Evolutionary conservation across 768 basidiomycete genomes (phyloP).

Genomic region (Russula griseocarnosa): DNA sequence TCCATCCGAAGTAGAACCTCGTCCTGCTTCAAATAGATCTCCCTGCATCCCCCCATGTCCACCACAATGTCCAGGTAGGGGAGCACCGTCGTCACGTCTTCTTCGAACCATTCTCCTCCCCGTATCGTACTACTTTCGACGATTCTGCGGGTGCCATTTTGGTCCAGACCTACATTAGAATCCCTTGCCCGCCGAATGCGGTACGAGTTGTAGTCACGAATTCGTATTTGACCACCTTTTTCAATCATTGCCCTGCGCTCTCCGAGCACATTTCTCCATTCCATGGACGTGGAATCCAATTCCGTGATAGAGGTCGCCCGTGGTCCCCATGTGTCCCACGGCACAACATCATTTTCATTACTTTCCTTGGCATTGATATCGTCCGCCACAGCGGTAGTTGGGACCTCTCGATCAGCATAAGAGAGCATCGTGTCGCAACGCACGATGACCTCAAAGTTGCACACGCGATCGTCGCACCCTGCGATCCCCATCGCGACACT

Average conservation of each 20-base stretch:
- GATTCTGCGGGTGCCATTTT: background rate
- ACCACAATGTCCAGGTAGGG: background rate
- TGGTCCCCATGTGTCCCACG: slow-evolving; percentile 8
- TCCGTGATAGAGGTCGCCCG: background rate
- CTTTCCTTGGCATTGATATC: too few species aligned
- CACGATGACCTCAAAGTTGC: background rate
- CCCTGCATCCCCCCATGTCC: background rate
- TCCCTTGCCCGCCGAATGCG: background rate
- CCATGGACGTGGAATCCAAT: slow-evolving; percentile 6
- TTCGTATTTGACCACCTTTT: background rate
- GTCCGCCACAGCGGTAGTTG: too few species aligned
- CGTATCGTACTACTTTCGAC: background rate
- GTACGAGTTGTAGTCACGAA: slow-evolving; percentile 8
- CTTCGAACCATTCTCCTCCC: background rate
- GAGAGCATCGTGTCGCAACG: slow-evolving; percentile 1
- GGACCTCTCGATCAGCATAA: background rate
- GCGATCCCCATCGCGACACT: slow-evolving; percentile 2
- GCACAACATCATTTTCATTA: background rate
- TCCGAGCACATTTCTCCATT: background rate
- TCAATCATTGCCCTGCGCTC: background rate
- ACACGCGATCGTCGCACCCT: background rate
- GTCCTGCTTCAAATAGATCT: slow-evolving; percentile 10
- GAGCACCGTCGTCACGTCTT: slow-evolving; percentile 1
- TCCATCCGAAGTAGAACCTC: slow-evolving; percentile 1
- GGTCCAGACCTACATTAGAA: too few species aligned